phyloP scores from a whole-genome alignment of 139 green algal species.

The Desmodesmus armatus region DNA sequence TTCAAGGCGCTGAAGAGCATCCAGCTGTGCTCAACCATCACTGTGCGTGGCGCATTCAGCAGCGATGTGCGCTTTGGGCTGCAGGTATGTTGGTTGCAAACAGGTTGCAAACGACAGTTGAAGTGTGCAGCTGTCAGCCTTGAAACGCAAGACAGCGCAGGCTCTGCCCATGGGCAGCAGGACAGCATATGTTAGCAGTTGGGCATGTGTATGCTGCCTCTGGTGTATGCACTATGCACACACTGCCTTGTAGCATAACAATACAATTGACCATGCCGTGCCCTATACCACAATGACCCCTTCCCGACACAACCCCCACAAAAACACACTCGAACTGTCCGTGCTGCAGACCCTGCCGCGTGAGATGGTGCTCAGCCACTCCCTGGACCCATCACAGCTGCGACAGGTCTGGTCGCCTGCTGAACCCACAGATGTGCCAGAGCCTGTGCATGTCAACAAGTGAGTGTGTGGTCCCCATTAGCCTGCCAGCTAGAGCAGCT shows the following conservation, averaged over 20 bases:
- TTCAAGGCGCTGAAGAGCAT: constrained; percentile 62
- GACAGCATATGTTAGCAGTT: no score
- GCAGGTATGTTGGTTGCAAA: constrained; percentile 42
- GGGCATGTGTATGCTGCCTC: no score
- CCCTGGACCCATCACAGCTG: background rate
- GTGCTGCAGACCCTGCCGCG: background rate
- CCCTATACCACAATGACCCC: no score
- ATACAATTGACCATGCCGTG: no score
- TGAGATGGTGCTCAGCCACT: background rate
- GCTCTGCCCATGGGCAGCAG: background rate
- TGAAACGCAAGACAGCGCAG: no score
- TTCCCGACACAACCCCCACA: no score
- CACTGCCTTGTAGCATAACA: no score
- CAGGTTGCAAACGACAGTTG: background rate
- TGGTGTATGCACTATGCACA: no score
- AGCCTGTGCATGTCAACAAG: constrained; percentile 26
- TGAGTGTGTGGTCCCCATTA: background rate
- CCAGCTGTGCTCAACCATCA: constrained; percentile 79
- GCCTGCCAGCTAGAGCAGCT: no score
- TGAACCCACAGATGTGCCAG: background rate
- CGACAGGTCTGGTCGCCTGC: constrained; percentile 19
- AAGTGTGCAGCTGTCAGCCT: background rate
- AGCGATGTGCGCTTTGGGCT: constrained; percentile 70
- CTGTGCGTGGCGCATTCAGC: constrained; percentile 77
- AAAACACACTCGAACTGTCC: no score